Conservation (phyloP, 148 eudicot genomes). For the Rhododendron ferrugineum region DNA sequence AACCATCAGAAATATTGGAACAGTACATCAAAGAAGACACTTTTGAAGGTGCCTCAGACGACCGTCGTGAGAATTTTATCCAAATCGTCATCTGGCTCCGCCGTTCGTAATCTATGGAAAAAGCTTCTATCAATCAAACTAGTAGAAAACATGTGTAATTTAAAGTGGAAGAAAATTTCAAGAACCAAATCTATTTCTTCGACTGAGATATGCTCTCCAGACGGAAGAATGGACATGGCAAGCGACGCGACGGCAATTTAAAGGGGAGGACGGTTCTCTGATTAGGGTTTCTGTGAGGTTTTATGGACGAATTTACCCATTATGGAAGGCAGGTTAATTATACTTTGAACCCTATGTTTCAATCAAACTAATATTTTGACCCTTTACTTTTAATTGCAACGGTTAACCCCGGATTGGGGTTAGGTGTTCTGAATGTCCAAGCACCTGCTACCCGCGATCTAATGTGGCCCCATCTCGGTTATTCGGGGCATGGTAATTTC, state of each 20-base stretch:
- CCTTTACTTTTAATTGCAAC: neutral
- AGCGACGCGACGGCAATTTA: neutral
- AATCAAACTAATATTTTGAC: neutral
- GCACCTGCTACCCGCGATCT: neutral
- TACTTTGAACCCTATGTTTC: neutral
- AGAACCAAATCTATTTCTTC: neutral
- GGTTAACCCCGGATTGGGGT: neutral
- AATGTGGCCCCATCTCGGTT: neutral
- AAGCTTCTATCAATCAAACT: neutral
- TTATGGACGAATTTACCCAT: conserved; percentile 8
- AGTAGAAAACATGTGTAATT: neutral
- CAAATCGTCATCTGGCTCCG: conserved; percentile 17
- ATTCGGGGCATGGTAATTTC: too few species aligned
- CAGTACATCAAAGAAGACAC: conserved; percentile 5
- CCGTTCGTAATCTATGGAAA: neutral
- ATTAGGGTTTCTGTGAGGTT: conserved; percentile 5
- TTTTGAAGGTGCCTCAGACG: conserved; percentile 19
- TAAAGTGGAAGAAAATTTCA: neutral
- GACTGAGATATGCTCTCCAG: neutral
- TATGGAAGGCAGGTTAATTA: neutral
- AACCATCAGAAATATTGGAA: conserved; percentile 18
- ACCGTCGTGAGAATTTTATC: conserved; percentile 25
- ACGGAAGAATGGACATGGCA: neutral
- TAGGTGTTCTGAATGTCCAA: neutral
- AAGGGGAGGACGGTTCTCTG: neutral